Percentiles rank a stretch among this genome's conserved stretches.
Evolutionary conservation across 208 protist genomes (phyloP).

Genomic region (Acanthamoeba healyi): DNA sequence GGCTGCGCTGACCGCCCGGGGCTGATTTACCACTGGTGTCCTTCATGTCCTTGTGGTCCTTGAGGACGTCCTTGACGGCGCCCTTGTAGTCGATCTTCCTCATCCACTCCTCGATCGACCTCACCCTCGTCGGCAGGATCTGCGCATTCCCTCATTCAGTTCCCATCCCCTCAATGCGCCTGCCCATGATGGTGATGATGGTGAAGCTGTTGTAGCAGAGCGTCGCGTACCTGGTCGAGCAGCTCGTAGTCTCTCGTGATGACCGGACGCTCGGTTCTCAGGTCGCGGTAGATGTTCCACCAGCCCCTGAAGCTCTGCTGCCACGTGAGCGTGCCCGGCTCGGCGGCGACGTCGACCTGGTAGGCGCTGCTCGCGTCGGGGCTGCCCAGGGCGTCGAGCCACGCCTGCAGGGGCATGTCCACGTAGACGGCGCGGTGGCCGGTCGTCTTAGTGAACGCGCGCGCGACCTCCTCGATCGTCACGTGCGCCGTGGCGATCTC

Average conservation of each 20-base stretch:
- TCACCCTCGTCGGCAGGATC: slow-evolving; percentile 22
- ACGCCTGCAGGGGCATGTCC: background rate
- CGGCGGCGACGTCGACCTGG: background rate
- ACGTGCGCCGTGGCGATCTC: background rate
- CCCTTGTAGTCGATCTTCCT: slow-evolving; percentile 23
- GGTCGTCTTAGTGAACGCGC: background rate
- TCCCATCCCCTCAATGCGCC: background rate
- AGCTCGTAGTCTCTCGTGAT: background rate
- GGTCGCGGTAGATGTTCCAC: slow-evolving; percentile 18
- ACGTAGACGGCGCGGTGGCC: background rate
- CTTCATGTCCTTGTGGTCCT: slow-evolving; percentile 11
- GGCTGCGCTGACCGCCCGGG: too few relatives aligned
- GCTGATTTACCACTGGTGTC: too few relatives aligned
- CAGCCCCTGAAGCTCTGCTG: slow-evolving; percentile 24
- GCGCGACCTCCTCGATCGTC: background rate
- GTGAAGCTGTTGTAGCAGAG: background rate
- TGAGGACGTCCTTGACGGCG: background rate
- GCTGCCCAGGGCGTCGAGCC: background rate
- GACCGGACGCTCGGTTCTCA: background rate
- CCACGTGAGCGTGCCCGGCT: background rate
- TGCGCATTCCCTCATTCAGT: background rate
- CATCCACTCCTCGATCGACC: slow-evolving; percentile 66
- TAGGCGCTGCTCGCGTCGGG: slow-evolving; percentile 34
- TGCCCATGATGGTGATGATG: background rate
- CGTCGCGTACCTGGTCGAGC: slow-evolving; percentile 44